Evolutionary conservation across 106 monocot species (phyloP).

Genomic region (Dioscorea zingiberensis): DNA sequence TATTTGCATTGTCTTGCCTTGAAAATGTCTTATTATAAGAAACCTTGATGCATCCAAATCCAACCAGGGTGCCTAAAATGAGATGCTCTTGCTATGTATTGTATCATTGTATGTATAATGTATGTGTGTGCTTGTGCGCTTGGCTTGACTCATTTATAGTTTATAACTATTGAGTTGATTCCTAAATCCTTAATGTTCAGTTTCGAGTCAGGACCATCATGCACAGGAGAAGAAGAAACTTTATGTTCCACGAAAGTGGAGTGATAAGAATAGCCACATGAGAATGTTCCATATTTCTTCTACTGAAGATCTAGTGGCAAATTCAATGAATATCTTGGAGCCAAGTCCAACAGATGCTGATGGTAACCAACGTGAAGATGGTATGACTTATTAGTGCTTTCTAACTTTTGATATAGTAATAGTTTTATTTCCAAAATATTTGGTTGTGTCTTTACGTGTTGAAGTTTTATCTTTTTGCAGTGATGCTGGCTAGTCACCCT

Average conservation of each 20-base stretch:
- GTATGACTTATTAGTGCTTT: constrained; percentile 23
- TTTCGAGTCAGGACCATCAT: constrained; percentile 40
- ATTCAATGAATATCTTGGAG: constrained; percentile 98
- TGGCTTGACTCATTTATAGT: neutral
- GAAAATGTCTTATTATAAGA: no score
- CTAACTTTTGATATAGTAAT: neutral
- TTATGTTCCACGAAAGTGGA: constrained; percentile 92
- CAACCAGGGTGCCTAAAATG: no score
- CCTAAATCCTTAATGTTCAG: constrained; percentile 13
- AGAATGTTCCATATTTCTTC: constrained; percentile 74
- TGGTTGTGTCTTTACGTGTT: neutral
- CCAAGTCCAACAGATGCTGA: constrained; percentile 62
- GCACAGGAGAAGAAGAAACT: constrained; percentile 58
- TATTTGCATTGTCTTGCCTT: no score
- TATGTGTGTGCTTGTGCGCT: no score
- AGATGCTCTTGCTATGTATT: no score
- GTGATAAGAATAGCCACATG: constrained; percentile 91
- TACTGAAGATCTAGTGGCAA: constrained; percentile 64
- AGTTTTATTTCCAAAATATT: neutral
- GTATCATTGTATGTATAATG: no score
- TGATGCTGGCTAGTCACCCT: constrained; percentile 59
- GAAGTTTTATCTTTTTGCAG: constrained; percentile 19
- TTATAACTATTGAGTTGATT: neutral
- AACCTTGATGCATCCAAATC: no score
- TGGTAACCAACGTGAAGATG: constrained; percentile 85